Evolutionary conservation across 305 asterid genomes (phyloP), one percentile per base, ranked within the genome.

Genomic region (Petunia hybrid): DNA sequence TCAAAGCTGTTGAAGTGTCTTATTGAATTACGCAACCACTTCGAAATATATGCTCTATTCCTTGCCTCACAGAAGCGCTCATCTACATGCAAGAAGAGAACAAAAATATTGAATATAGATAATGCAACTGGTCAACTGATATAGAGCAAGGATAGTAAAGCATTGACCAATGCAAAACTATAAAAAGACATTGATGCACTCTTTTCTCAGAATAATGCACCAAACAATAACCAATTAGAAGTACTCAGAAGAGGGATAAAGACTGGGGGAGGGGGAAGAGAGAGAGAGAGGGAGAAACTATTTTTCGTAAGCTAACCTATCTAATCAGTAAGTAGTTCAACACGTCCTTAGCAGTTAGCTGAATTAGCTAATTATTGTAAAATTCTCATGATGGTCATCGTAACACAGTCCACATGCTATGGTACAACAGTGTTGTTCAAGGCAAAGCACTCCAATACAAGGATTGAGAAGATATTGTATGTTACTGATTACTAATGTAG

Each of bases 21-120:
- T 82, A 96, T 87, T 38, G 98, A 93, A 78, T 91, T 94, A 84
- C 98, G 94, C 86, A 96, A 82, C 99, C 99, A 96, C 92, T 93
- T 96, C 80, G 99, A 96, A 79, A 94, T 86, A 87, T 88, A 86
- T 82, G 91, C 84, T 88, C 92, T 87, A 84, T 92, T 96, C 87
- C 97, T 90, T 55, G 91, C 97, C 83, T 87, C 88, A 76, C 89
- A 92, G 83, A 94, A 91, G 64, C 99, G 98, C 86, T 94, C 98
- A 86, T 96, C 99, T 96, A 92, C 85, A 86, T 53, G 82, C 70
- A 85, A 83, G 80, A 64, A 61, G 75, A 82, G 59, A 41, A 81
- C 78, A 63, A 67, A 63, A 69, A 82, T 79, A 70, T 38, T 55
- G 68, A 12, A 43, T 10, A 46, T 59, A 70, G 16, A 68, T n/a